Evolutionary conservation across 2,329 filamentous ascomycete genomes (phyloP), one percentile per base, ranked within the genome.

Genomic region (Aureobasidium subglaciale): DNA sequence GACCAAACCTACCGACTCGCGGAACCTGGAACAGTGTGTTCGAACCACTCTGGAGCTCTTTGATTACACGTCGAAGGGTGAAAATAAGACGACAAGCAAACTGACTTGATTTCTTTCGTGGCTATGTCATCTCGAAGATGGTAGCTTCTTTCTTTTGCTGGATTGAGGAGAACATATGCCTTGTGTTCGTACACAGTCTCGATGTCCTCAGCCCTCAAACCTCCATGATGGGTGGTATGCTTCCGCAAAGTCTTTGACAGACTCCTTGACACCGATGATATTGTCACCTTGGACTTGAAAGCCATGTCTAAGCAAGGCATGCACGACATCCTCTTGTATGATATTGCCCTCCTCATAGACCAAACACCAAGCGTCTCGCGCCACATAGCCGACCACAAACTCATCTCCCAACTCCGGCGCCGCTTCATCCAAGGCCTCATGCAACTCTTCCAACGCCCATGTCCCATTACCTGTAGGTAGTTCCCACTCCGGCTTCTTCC

Each of bases 301-400:
- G 1, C 50, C 50, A 34, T 54, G 50, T 27, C 50, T 54, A 9
- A 20, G 6, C 38, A 54, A 27, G 1, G 50, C 50, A 42, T 42
- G 37, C 38, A 42, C 50, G 4, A 54, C 27, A 54, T 54, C 50
- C 40, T 54, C 50, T 38, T 42, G 37, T 29, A 54, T 15, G 20
- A 30, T 54, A 15, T 35, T 54, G 4, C 50, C 50, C 38, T 54
- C 50, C 38, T 54, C 50, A n/a, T 54, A 54, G 7, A 54, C 50
- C 29, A 54, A 35, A 43, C 50, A 54, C 50, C 50, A 54, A 24
- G 37, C 37, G 43, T 54, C 50, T 10, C 38, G 42, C 8, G 9
- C 50, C 37, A 54, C 50, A 43, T 42, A 54, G 1, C 50, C 50
- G 15, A 54, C 37, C 37, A 54, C 50, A 54, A 54, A 43, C 50